Conservation (phyloP, 805 yeast species). For the Candida ulmi region DNA sequence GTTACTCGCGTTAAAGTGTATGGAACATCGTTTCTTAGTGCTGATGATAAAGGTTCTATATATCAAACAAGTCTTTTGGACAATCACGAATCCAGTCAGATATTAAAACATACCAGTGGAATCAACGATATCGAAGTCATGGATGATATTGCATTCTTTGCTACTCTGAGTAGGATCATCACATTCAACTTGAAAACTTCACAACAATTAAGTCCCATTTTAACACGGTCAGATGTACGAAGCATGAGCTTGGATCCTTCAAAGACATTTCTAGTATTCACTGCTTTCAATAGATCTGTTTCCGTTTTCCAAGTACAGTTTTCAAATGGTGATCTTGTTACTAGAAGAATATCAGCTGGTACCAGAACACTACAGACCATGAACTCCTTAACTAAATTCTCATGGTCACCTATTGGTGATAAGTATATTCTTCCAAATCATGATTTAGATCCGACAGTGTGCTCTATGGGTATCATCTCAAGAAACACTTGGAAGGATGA, state of each 20-base stretch:
- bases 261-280: constrained; percentile 15
- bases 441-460: constrained; percentile 59
- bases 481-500: constrained; percentile 60
- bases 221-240: constrained; percentile 16
- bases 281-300: constrained; percentile 18
- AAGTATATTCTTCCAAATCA: constrained; percentile 66
- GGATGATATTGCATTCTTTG: constrained; percentile 11
- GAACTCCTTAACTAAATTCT: constrained; percentile 38
- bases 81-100: constrained; percentile 2
- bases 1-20: constrained; percentile 8
- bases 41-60: constrained; percentile 13
- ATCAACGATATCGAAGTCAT: constrained; percentile 14
- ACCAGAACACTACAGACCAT: constrained; percentile 27
- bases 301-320: constrained; percentile 15
- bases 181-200: constrained; percentile 6
- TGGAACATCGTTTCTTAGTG: constrained; percentile 4
- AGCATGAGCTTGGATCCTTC: constrained; percentile 19
- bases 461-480: constrained; percentile 53
- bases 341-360: constrained; percentile 13
- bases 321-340: constrained; percentile 6
- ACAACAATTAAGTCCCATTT: constrained; percentile 12
- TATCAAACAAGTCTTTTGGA: constrained; percentile 7
- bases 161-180: constrained; percentile 11
- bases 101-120: constrained; percentile 8
- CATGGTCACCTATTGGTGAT: constrained; percentile 78